A percentile compares a stretch with the other conserved stretches of the same genome.
Conservation (phyloP, 148 eudicot species). For the Rhododendron kiyosumense region DNA sequence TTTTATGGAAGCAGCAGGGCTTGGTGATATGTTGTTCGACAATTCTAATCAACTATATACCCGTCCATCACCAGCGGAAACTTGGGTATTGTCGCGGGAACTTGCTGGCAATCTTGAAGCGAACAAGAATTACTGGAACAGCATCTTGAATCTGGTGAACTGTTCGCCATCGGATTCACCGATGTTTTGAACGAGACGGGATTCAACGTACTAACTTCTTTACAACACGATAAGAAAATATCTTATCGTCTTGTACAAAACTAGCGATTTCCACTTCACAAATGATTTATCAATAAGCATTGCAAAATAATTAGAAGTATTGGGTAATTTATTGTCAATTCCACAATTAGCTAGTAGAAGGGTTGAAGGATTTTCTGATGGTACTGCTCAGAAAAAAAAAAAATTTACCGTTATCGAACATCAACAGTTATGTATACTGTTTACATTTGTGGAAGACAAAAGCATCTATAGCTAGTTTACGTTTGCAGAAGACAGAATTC, state of each 20-base stretch:
- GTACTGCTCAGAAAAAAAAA: no score
- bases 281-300: neutral
- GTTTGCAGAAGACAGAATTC: no score
- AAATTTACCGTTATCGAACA: no score
- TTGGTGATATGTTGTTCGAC: neutral
- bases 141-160: neutral
- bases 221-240: neutral
- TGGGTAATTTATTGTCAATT: neutral
- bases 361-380: no score
- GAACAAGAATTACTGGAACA: constrained; percentile 11
- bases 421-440: no score
- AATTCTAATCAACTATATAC: neutral
- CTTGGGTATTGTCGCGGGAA: neutral
- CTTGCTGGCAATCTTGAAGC: neutral
- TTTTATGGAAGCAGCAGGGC: neutral
- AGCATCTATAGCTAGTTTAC: no score
- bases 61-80: neutral
- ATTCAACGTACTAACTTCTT: neutral
- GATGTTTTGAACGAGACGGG: neutral
- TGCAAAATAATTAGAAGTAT: neutral
- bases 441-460: no score
- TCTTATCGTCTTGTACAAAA: neutral
- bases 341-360: no score
- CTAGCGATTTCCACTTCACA: neutral
- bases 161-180: neutral